Base-by-base conservation (phyloP, 1,284 basidiomycete genomes). In the Microbotryum scabiosae region DNA sequence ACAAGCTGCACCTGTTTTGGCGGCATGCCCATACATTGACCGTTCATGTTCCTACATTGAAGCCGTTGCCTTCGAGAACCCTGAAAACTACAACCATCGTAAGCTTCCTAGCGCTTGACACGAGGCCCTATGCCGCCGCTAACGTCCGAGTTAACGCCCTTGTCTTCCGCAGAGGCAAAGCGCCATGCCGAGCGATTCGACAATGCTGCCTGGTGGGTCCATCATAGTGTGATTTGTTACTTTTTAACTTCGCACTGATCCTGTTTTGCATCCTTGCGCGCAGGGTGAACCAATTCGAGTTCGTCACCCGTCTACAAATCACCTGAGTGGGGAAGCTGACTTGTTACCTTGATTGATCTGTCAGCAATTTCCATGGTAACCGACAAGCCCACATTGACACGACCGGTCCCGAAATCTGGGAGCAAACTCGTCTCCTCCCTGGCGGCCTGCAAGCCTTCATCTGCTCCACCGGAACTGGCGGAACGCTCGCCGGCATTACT, bases 361-460 rank as follows among this genome's bases (percentile, higher is more conserved):
- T 20, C 61, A 68, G 70, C 66, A 71, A 72, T 65, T 69, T 62
- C 53, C 70, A 68, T 36, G 76, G 76, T 58, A 98, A 98, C 75
- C 84, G 94, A 18, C 76, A 85, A 45, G 87, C 86, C 20, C 94
- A 98, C 75, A 94, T 96, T 75, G 75, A 82, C 57, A 84, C 90
- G 10, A 98, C 94, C 5, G 94, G 93, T 1, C 96, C 94, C 1
- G 96, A 98, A 77, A 93, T 98, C 63, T 97, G 92, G 91, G 83
- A 84, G 57, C 94, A 97, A 77, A 93, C 86, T 1, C 72, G 79
- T 48, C 21, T 32, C 43, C 58, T 68, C 28, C 62, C 62, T 4
- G 67, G 65, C 44, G 67, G 67, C 1, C 54, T 97, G 12, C 89
- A 97, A 74, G 94, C 83, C 20, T 98, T 98, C 78, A 83, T 90